Base-by-base conservation (phyloP, 441 rosid species). In the Erysimum cheiri region DNA sequence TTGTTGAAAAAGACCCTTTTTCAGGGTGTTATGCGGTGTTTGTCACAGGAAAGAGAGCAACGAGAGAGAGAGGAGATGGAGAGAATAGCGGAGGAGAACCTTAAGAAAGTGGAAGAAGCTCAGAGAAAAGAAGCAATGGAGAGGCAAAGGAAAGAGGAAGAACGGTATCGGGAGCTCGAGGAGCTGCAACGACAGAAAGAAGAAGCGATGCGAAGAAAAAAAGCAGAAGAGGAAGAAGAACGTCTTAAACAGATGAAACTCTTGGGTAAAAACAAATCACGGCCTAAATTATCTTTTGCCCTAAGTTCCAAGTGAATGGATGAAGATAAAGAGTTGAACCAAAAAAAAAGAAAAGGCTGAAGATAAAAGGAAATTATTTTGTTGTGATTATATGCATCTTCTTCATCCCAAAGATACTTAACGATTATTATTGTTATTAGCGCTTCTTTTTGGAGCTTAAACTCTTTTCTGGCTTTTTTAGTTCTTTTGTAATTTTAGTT, bases 221-320 rank as follows among this genome's bases (percentile, higher is more conserved):
- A 89, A 74, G 93, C 86, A 8, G 87, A 91, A 78, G 96, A 95
- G 88, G 99, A 92, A 54, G 96, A 91, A 80, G 98, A 92, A 50
- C 92, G 97, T 5, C 39, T 50, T 11, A 89, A 95, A 48, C 98
- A 89, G 86, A 85, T 92, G 88, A 92, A 89, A 76, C 79, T 92
- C 65, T 72, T 92, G 81, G 98, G 97, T 24, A 95, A 95, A 87
- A 92, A 95, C 86, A 95, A 92, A 67, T 80, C 95, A 39, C 81
- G 97, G 26, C 97, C 98, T 0, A 95, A 95, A 80, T 77, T 95
- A 63, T 91, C 98, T 3, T 92, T 95, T 46, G 98, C 93, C 1
- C 56, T 95, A 14, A 92, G 95, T 67, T 85, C 94, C 22, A 92
- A 92, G 80, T 92, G 85, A 93, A 49, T 54, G 55, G n/a, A 10